A percentile compares a stretch with the other conserved stretches of the same genome.
These are phyloP conservation scores for Calycina marina DNA, from an alignment of 2,329 filamentous ascomycete genomes.

Conservation along the genomic window DNA sequence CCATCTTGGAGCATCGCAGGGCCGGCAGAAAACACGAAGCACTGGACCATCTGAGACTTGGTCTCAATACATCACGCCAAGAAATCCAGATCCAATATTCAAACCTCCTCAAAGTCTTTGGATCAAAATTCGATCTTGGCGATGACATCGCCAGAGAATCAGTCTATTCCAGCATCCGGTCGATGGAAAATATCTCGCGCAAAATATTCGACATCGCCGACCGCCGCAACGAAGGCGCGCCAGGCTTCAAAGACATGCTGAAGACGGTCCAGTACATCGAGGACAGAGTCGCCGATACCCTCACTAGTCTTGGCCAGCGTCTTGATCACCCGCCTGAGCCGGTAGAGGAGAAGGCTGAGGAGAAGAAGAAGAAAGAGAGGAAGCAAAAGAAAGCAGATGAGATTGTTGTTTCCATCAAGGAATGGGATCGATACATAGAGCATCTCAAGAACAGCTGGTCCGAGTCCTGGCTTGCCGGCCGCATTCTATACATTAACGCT, in stretches of 20 bases:
- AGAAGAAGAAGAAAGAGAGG: too few relatives aligned
- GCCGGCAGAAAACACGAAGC: background rate
- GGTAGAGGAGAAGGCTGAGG: background rate
- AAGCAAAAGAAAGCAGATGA: too few relatives aligned
- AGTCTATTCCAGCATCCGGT: background rate
- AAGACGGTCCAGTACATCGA: background rate
- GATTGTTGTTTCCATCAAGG: too few relatives aligned
- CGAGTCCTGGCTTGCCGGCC: background rate
- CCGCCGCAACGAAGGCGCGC: background rate
- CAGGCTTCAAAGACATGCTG: background rate
- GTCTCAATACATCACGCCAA: background rate
- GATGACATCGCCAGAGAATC: background rate
- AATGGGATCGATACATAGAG: background rate
- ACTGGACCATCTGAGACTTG: background rate
- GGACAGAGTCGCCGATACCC: background rate
- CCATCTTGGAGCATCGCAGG: background rate
- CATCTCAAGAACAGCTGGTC: background rate
- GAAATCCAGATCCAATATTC: background rate
- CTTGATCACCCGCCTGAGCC: background rate
- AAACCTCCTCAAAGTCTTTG: background rate
- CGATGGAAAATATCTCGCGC: background rate
- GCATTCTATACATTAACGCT: background rate
- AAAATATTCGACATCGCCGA: background rate
- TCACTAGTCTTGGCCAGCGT: background rate
- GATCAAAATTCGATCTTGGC: background rate